phyloP scores from a whole-genome alignment of 2,329 filamentous ascomycete genomes.

The Fusarium anguioides region DNA sequence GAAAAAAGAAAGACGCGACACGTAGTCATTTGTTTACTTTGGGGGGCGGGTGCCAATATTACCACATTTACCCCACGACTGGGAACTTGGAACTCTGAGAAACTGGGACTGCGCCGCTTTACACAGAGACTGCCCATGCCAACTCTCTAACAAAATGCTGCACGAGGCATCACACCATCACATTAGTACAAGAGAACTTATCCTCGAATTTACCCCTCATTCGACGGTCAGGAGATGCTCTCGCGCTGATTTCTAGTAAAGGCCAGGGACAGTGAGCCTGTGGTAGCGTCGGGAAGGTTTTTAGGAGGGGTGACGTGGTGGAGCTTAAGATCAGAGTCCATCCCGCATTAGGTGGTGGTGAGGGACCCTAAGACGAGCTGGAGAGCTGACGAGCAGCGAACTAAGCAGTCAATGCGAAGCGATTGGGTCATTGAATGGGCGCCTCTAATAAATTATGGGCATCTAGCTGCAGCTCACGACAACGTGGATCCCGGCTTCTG shows the following conservation, averaged over 20 bases:
- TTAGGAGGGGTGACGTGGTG: slow-evolving; percentile 43
- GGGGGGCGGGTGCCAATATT: slow-evolving; percentile 27
- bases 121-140: slow-evolving; percentile 28
- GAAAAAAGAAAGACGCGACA: slow-evolving; percentile 33
- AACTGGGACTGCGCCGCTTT: slow-evolving; percentile 22
- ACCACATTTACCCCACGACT: slow-evolving; percentile 32
- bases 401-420: slow-evolving; percentile 33
- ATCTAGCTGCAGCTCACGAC: slow-evolving; percentile 37
- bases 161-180: slow-evolving; percentile 44
- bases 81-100: background rate
- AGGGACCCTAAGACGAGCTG: slow-evolving; percentile 30
- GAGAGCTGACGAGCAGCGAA: slow-evolving; percentile 39
- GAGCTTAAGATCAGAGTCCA: slow-evolving; percentile 38
- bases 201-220: slow-evolving; percentile 44
- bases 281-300: slow-evolving; percentile 16
- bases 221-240: slow-evolving; percentile 41
- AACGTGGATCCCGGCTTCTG: slow-evolving; percentile 32
- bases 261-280: slow-evolving; percentile 26
- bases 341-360: slow-evolving; percentile 40
- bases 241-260: slow-evolving; percentile 19
- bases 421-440: slow-evolving; percentile 39
- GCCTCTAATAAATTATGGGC: slow-evolving; percentile 43
- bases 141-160: slow-evolving; percentile 45
- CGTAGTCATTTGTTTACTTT: slow-evolving; percentile 45
- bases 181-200: slow-evolving; percentile 11